Base-by-base conservation (phyloP, 1,139 yeast species). In the Meyerozyma sp. region DNA sequence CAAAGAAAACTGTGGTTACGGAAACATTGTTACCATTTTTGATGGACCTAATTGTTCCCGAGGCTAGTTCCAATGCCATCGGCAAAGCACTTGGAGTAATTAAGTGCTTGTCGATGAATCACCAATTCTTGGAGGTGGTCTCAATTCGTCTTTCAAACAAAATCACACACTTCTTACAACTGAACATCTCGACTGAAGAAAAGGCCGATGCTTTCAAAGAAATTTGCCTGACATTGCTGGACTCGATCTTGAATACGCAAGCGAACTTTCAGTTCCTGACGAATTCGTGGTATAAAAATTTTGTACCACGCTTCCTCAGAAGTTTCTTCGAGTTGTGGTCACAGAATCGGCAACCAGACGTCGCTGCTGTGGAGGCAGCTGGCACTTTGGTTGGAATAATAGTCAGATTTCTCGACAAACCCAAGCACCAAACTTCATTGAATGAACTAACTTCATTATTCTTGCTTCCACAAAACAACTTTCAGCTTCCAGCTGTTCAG, bases 1-100 rank as follows among this genome's bases (percentile, higher is more conserved):
- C 45, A 13, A 51, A 55, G 3, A 61, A 72, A 43, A 47, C 51
- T n/a, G 53, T 78, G 2, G 74, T 90, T 1, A 62, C 82, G 27
- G 84, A 81, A 29, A 70, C 76, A 6, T 71, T 87, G 1, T 68
- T 88, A 42, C 87, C 91, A 1, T 70, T 69, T 27, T 65, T 90
- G 44, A 60, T 88, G 32, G 67, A 77, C 13, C 1, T 62, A 72
- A 35, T 59, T 81, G 29, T 82, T 3, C 43, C 52, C 29, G 57
- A 51, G 18, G 36, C 40, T 4, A 42, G 85, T 1, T 73, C 70
- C 36, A 49, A 59, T 11, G 70, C 47, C 9, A 41, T 56, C 41
- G 48, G 51, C 34, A 67, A 69, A 40, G 61, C 74, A 2, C 62
- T 82, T 40, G 65, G 65, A 8, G 63, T 81, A 11, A 59, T 80